A percentile compares a stretch with the other conserved stretches of the same genome.
phyloP scores from a whole-genome alignment of 805 yeast species.

The Candida qinlingensis region DNA sequence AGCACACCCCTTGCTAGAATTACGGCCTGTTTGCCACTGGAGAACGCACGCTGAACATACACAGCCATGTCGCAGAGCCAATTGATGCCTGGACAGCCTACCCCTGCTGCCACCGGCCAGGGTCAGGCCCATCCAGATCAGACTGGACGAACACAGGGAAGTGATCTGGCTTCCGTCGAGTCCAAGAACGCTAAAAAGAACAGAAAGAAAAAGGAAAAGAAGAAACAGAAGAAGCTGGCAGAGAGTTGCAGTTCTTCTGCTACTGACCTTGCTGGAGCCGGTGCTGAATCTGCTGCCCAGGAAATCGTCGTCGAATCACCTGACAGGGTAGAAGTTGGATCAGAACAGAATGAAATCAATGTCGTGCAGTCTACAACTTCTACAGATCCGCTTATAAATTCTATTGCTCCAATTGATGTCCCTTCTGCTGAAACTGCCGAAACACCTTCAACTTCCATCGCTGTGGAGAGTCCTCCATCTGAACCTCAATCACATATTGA shows the following conservation, averaged over 20 bases:
- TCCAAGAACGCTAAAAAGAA: constrained; percentile 8
- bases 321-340: no score
- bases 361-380: no score
- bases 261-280: neutral
- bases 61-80: constrained; percentile 6
- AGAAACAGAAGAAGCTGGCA: constrained; percentile 5
- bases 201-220: constrained; percentile 6
- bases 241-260: neutral
- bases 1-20: no score
- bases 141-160: neutral
- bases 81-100: constrained; percentile 4
- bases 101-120: neutral
- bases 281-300: neutral
- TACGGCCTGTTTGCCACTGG: no score
- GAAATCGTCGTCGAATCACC: no score
- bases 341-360: no score
- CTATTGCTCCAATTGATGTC: neutral
- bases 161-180: neutral
- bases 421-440: no score
- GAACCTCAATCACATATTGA: neutral
- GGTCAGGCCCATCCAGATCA: neutral
- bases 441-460: no score
- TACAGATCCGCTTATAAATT: no score
- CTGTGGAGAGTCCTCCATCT: no score
- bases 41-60: neutral